phyloP scores from a whole-genome alignment of 306 rosid species.

The Rosa chinensis region DNA sequence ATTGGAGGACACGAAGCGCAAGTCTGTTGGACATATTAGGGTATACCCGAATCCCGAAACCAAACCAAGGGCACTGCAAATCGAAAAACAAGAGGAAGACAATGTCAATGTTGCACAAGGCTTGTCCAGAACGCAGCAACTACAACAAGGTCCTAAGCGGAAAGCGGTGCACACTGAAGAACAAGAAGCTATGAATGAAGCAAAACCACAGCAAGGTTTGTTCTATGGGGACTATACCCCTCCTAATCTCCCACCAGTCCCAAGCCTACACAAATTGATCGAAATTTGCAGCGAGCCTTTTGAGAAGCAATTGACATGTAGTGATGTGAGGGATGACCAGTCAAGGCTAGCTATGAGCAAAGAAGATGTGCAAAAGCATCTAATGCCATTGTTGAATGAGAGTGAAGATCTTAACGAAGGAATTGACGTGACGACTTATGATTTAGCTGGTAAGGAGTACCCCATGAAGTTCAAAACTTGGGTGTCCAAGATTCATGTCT shows the following conservation, averaged over 20 bases:
- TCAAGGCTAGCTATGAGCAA: slow-evolving; percentile 18
- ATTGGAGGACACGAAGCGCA: background rate
- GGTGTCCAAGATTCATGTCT: slow-evolving; percentile 5
- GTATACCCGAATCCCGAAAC: background rate
- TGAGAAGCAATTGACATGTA: slow-evolving; percentile 11
- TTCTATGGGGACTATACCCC: background rate
- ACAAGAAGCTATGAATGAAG: background rate
- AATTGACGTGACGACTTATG: slow-evolving; percentile 5
- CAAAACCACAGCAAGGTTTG: background rate
- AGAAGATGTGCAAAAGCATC: background rate
- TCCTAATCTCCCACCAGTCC: slow-evolving; percentile 12
- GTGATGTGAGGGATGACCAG: slow-evolving; percentile 14
- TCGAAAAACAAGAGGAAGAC: background rate
- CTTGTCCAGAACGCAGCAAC: too few relatives aligned
- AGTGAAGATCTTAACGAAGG: background rate
- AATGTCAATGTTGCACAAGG: background rate
- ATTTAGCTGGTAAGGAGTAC: background rate
- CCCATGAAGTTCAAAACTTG: slow-evolving; percentile 13
- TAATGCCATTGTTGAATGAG: slow-evolving; percentile 1
- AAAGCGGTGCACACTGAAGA: background rate
- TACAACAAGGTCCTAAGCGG: background rate
- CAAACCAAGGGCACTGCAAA: background rate
- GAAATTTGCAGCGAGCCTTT: slow-evolving; percentile 14
- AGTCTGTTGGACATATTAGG: background rate
- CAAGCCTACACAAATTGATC: background rate